Base-by-base conservation (phyloP, 208 protist genomes). In the Wallacemonas collosoma region DNA sequence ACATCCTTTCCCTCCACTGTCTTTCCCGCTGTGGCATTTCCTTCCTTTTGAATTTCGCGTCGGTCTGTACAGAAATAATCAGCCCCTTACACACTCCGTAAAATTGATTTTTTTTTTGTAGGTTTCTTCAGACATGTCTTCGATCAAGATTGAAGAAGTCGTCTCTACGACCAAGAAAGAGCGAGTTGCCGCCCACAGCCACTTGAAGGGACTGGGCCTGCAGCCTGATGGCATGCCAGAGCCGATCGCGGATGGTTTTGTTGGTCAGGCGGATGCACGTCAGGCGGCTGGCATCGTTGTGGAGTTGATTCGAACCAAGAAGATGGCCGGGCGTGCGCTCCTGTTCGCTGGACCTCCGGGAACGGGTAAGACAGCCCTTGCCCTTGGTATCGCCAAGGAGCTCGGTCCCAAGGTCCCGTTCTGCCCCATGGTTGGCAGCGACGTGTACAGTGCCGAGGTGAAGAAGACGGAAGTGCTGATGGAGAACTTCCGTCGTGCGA, bases 381-480 rank as follows among this genome's bases (percentile, higher is more conserved):
- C 99, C 3, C 81, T 99, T 0, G 98, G 98, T 35, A 98, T 99
- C 65, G 77, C 98, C 45, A 97, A 99, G 73, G 99, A 99, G 79
- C 93, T 99, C 2, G 99, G 99, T 5, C 82, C 93, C n/a, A 99
- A 99, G 76, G 99, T 99, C 35, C 99, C 99, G 44, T 99, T 99
- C 83, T 99, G 97, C 75, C 95, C 96, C 9, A 99, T 99, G 95
- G 98, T 99, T 35, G 99, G 98, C 41, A 99, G 97, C 64, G 99
- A 99, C 82, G 99, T 99, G 17, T 99, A 99, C 86, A 99, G 96
- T 60, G 91, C 97, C 6, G 99, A 99, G 85, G 98, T 99, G 60
- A 99, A 99, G 81, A 99, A 99, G 82, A 99, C 99, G 45, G 99
- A 99, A 80, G 97, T 99, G 41, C 86, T 99, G 5, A 99, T 99